Base-by-base conservation (phyloP, 2,329 filamentous ascomycete species). In the Scopulariopsis brevicaulis region DNA sequence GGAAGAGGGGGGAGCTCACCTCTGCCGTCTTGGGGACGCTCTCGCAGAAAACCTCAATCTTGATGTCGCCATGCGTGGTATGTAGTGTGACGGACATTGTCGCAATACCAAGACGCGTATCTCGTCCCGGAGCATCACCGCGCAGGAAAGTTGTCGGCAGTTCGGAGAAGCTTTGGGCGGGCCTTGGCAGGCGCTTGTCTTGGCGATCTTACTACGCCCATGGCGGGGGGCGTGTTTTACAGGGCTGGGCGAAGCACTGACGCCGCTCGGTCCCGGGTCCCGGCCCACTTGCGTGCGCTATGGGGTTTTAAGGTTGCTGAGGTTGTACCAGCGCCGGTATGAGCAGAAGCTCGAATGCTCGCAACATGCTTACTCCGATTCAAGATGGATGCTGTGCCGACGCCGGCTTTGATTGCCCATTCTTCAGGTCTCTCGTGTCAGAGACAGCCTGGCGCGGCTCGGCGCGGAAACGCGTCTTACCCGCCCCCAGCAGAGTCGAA, bases 21-120 rank as follows among this genome's bases (percentile, higher is more conserved):
- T 96, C 89, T 62, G 91, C 87, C 0, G 94, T 96, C 71, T 93
- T 92, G 62, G 94, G 94, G 35, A 96, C 90, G 65, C 89, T 86
- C 71, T 96, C 90, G 76, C 93, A 97, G 75, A 96, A 97, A 64
- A 99, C 78, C 72, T 97, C 94, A 65, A 97, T 83, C 75, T 97
- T 99, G 69, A 99, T 80, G 73, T 94, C 87, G 69, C 94, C 94
- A 57, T 87, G 81, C 55, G 85, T 89, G 55, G 94, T 99, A 73
- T 96, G 91, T 15, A 99, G 81, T 12, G 83, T 86, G 62, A 85
- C 81, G 14, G 83, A 86, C 83, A 86, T 85, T 63, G 15, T 60
- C 15, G 40, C 6, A 3, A 14, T 46, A n/a, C 40, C 15, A 46
- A n/a, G 40, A 18, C 15, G 15, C 11, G 40, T 46, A 4, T 46